Evolutionary conservation across 345 rosid species (phyloP).

Genomic region (Kandelia obovata): DNA sequence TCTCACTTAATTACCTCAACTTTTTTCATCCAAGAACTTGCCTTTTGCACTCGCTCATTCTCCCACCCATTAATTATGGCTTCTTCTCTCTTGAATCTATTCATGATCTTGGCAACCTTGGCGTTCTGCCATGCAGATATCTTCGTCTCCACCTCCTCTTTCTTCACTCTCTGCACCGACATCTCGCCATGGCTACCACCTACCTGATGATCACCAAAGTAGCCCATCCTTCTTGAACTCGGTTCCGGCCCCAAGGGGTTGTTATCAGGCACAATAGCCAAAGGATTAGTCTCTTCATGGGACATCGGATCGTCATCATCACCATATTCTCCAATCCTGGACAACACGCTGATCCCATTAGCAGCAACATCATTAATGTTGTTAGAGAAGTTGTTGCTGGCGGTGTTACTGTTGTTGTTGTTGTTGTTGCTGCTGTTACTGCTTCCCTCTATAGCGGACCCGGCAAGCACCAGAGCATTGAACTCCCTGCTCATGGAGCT

Average conservation of each 20-base stretch:
- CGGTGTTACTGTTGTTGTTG: slow-evolving; percentile 19
- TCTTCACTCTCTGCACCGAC: slow-evolving; percentile 79
- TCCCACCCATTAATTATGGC: slow-evolving; percentile 92
- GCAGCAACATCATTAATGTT: slow-evolving; percentile 18
- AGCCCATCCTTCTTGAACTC: slow-evolving; percentile 21
- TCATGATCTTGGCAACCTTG: slow-evolving; percentile 77
- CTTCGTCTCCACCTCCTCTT: slow-evolving; percentile 90
- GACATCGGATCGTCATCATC: slow-evolving; percentile 20
- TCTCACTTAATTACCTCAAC: slow-evolving; percentile 54
- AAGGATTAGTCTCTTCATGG: slow-evolving; percentile 60
- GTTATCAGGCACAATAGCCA: slow-evolving; percentile 77
- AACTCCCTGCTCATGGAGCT: slow-evolving; percentile 88
- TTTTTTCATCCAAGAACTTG: slow-evolving; percentile 86
- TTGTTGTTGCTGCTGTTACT: slow-evolving; percentile 20
- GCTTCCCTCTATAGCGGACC: slow-evolving; percentile 41
- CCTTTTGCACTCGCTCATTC: slow-evolving; percentile 70
- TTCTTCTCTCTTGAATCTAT: slow-evolving; percentile 90
- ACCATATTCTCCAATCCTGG: slow-evolving; percentile 66
- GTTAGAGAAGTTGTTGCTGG: slow-evolving; percentile 10
- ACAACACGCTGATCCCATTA: slow-evolving; percentile 29
- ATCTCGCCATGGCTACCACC: slow-evolving; percentile 26
- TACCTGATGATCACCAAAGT: slow-evolving; percentile 14
- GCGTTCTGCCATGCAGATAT: slow-evolving; percentile 95
- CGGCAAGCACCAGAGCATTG: slow-evolving; percentile 91
- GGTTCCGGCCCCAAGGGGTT: slow-evolving; percentile 28